Evolutionary conservation across 176 grass and related monocot species (phyloP).

Genomic region (Cenchrus fungigraminus): DNA sequence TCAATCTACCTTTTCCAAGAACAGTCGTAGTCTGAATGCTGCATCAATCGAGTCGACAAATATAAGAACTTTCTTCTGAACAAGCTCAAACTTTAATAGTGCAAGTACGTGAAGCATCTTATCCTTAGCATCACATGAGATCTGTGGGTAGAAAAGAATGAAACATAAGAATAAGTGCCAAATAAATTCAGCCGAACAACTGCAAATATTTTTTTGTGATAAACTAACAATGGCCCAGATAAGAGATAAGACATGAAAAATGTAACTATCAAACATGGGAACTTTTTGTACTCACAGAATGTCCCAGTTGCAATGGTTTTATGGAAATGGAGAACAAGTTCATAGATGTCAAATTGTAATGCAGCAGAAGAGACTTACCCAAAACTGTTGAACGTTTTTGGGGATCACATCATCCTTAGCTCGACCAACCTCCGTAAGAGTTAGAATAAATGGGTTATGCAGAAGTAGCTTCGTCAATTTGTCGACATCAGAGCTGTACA

Average conservation of each 20-base stretch:
- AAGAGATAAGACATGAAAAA: background rate
- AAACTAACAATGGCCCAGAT: constrained; percentile 28
- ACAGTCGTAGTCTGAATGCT: constrained; percentile 85
- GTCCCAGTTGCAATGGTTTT: constrained; percentile 21
- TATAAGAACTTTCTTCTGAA: constrained; percentile 93
- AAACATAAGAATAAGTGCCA: constrained; percentile 10
- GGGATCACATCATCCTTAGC: constrained; percentile 78
- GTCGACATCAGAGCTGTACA: constrained; percentile 75
- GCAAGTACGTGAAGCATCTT: constrained; percentile 81
- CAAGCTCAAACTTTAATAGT: constrained; percentile 85
- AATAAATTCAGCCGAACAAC: constrained; percentile 12
- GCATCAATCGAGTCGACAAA: constrained; percentile 98
- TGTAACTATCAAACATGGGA: background rate
- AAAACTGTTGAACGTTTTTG: constrained; percentile 88
- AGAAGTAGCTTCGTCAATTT: constrained; percentile 92
- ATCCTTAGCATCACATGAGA: constrained; percentile 77
- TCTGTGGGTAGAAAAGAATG: constrained; percentile 52
- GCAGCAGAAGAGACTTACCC: constrained; percentile 47
- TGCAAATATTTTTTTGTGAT: background rate
- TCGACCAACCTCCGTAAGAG: constrained; percentile 76
- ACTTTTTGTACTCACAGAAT: background rate
- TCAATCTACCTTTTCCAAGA: constrained; percentile 85
- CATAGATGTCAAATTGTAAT: background rate
- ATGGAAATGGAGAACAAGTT: constrained; percentile 3
- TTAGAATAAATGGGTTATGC: constrained; percentile 88